Conservation (phyloP, 2,329 filamentous ascomycete genomes). For the Allantophomopsis cytisporea region DNA sequence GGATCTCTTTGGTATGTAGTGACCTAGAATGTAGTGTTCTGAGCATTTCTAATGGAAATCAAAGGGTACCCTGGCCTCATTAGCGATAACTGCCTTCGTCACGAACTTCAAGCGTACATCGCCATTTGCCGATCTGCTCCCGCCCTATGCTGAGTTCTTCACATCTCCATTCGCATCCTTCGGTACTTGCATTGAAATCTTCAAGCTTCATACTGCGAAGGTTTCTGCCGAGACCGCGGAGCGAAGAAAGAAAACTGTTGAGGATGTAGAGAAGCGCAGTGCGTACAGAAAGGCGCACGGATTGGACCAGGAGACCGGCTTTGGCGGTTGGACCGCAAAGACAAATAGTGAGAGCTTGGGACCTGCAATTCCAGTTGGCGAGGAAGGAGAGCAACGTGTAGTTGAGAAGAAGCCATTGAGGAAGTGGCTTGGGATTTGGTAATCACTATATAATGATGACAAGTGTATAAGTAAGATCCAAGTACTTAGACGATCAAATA, state of each 20-base stretch:
- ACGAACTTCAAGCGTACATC: conserved; percentile 70
- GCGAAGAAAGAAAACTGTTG: conserved; percentile 57
- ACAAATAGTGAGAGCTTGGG: conserved; percentile 17
- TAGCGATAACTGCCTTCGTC: conserved; percentile 61
- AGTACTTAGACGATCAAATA: conserved; percentile 1
- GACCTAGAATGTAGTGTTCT: not conserved
- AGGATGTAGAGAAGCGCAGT: conserved; percentile 78
- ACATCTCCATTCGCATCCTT: conserved; percentile 56
- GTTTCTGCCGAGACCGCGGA: conserved; percentile 55
- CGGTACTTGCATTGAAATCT: conserved; percentile 53
- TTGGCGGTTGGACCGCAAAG: conserved; percentile 32
- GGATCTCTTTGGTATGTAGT: conserved; percentile 63
- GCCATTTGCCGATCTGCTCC: conserved; percentile 68
- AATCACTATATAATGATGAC: conserved; percentile 11
- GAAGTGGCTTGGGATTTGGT: conserved; percentile 82
- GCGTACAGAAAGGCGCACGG: conserved; percentile 82
- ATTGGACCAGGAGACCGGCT: conserved; percentile 47
- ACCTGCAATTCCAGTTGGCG: conserved; percentile 15
- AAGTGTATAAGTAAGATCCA: not conserved
- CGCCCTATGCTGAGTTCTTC: conserved; percentile 53
- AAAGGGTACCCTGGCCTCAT: conserved; percentile 22
- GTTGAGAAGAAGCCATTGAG: conserved; percentile 41
- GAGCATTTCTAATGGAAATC: not conserved
- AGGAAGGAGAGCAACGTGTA: conserved; percentile 3
- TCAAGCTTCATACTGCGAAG: conserved; percentile 64